Percentiles rank a stretch among this genome's conserved stretches.
Evolutionary conservation across 495 filamentous ascomycete species (phyloP).

Genomic region (Penicillium alfredii): DNA sequence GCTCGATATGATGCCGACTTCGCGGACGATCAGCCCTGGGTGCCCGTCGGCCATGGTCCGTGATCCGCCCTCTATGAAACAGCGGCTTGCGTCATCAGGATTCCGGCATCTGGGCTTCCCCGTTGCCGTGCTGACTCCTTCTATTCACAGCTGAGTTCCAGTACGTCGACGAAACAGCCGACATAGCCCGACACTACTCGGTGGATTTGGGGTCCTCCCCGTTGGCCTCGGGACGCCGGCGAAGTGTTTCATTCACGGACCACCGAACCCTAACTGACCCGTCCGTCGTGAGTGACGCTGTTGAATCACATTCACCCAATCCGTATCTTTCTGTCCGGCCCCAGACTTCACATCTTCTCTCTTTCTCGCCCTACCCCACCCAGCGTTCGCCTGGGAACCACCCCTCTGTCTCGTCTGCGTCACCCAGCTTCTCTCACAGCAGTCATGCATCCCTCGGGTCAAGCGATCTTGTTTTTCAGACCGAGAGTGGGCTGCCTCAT

Average conservation of each 20-base stretch:
- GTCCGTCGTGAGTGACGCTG: conserved; percentile 4
- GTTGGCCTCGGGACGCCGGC: conserved; percentile 2
- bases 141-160: conserved; percentile 10
- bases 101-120: conserved; percentile 6
- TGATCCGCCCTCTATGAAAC: neutral
- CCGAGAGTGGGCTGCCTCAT: conserved; percentile 5
- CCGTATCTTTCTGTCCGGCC: conserved; percentile 3
- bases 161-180: conserved; percentile 20
- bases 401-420: conserved; percentile 9
- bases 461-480: neutral
- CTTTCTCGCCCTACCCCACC: conserved; percentile 8
- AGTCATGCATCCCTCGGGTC: conserved; percentile 10
- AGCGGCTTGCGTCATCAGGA: no score
- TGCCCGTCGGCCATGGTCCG: conserved; percentile 13
- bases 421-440: conserved; percentile 10
- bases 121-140: conserved; percentile 3
- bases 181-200: conserved; percentile 14
- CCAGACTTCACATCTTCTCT: conserved; percentile 1
- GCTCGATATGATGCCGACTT: conserved; percentile 18
- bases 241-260: conserved; percentile 3
- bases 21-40: conserved; percentile 19
- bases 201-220: conserved; percentile 5
- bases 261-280: conserved; percentile 1
- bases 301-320: conserved; percentile 5
- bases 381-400: conserved; percentile 10